Base-by-base conservation (phyloP, 148 eudicot genomes). In the Cornus suecica region DNA sequence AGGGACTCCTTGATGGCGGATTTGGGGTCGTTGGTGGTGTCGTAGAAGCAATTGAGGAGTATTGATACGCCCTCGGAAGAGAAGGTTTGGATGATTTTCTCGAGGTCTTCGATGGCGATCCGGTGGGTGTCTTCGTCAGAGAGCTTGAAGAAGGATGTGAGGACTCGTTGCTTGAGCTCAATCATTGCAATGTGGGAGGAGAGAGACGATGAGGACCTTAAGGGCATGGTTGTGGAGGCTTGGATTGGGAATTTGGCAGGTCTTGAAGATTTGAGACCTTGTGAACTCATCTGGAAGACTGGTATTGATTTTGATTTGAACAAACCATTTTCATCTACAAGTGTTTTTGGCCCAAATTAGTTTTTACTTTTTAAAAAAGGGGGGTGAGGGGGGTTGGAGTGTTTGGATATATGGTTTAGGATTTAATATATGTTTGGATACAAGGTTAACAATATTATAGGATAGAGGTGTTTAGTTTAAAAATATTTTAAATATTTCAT, bases 91-190 rank as follows among this genome's bases (percentile, higher is more conserved):
- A 95, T 88, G 69, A 83, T 72, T 42, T 80, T 73, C 69, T 95
- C 97, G 26, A 95, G 90, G 84, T 95, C 99, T 32, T 91, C 93
- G 34, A 91, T 82, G 23, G 90, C 99, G 87, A 95, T 92, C 85
- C 91, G 94, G 72, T 92, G 94, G 48, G 99, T 95, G 80, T 92
- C 99, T n/a, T 97, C 74, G 65, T 95, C 99, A 6, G 99, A 87
- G 42, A 95, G 90, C 72, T 92, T 95, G 5, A 94, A 86, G 29
- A 95, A 81, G 1, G 99, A 91, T 3, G 84, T 92, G 14, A 95
- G 78, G 80, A 91, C 86, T 68, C 86, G 74, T 34, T 95, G 99
- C 81, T 95, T 95, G 9, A 92, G 86, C 78, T 95, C 99, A 26
- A 95, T 83, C 92, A 90, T 92, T 61, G 99, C 99, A 10, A 95